Conservation (phyloP, 345 rosid species). For the Aquilaria sinensis region DNA sequence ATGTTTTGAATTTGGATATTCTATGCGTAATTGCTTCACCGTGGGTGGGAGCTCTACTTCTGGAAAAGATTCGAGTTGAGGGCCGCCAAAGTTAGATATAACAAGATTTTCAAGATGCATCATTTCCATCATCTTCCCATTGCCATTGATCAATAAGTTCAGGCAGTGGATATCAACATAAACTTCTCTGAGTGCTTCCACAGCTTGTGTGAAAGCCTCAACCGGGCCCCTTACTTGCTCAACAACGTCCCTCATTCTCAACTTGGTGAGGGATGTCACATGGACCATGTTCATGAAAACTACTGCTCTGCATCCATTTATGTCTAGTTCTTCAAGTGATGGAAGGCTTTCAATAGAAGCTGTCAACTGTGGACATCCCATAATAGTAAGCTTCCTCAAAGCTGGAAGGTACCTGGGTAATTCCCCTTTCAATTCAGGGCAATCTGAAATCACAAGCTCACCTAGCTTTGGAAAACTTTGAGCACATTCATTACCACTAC, state of each 20-base stretch:
- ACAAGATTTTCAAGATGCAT: too few species aligned
- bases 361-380: slow-evolving; percentile 2
- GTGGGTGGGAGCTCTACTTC: too few species aligned
- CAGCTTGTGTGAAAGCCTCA: neutral
- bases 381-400: slow-evolving; percentile 4
- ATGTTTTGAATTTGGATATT: too few species aligned
- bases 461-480: slow-evolving; percentile 1
- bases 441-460: neutral
- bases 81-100: too few species aligned
- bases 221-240: neutral
- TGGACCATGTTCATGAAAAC: slow-evolving; percentile 2
- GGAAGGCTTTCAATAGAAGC: neutral
- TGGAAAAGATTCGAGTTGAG: too few species aligned
- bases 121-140: too few species aligned
- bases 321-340: neutral
- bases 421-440: slow-evolving; percentile 4
- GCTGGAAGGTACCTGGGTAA: neutral
- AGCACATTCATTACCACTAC: too few species aligned
- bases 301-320: neutral
- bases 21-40: too few species aligned
- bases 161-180: neutral
- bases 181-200: slow-evolving; percentile 6
- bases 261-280: slow-evolving; percentile 5
- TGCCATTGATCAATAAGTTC: too few species aligned
- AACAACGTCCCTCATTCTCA: slow-evolving; percentile 3